Conservation (phyloP, 768 basidiomycete species). For the Pseudohyphozyma bogoriensis region DNA sequence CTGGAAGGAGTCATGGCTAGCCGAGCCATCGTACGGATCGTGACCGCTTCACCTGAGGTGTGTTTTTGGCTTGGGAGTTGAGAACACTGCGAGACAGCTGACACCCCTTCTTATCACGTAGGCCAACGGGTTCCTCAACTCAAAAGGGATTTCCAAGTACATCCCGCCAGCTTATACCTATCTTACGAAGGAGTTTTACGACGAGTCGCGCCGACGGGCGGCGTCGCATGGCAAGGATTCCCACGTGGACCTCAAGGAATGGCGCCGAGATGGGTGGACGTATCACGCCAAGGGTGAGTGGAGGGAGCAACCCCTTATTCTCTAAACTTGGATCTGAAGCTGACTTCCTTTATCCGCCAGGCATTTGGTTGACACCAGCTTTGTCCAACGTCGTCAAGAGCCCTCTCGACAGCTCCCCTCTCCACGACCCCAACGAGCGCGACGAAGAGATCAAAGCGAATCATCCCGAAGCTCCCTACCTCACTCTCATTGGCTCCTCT, state of each 20-base stretch:
- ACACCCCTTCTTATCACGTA: too few species aligned
- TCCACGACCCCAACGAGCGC: constrained; percentile 6
- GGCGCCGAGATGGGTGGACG: constrained; percentile 84
- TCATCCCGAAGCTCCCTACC: constrained; percentile 17
- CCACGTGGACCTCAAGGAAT: constrained; percentile 67
- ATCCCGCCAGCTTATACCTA: constrained; percentile 93
- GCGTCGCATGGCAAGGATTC: constrained; percentile 14
- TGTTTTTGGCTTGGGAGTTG: constrained; percentile 13
- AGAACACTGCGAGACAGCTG: too few species aligned
- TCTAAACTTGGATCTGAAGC: background rate
- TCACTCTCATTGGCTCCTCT: constrained; percentile 32
- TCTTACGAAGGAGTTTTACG: constrained; percentile 67
- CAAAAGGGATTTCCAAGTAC: constrained; percentile 75
- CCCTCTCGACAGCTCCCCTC: constrained; percentile 2
- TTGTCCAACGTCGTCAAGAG: constrained; percentile 1
- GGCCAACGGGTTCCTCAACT: constrained; percentile 94
- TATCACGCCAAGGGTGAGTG: constrained; percentile 93
- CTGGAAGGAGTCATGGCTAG: constrained; percentile 56
- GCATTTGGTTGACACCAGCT: constrained; percentile 31
- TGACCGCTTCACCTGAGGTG: constrained; percentile 80
- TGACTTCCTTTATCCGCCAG: background rate
- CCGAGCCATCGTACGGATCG: constrained; percentile 51
- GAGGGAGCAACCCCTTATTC: too few species aligned
- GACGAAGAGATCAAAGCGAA: constrained; percentile 11
- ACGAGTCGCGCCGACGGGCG: constrained; percentile 28